These are phyloP conservation scores for Niveomyces coronatus DNA, from an alignment of 2,329 filamentous ascomycete species.

Conservation along the genomic window DNA sequence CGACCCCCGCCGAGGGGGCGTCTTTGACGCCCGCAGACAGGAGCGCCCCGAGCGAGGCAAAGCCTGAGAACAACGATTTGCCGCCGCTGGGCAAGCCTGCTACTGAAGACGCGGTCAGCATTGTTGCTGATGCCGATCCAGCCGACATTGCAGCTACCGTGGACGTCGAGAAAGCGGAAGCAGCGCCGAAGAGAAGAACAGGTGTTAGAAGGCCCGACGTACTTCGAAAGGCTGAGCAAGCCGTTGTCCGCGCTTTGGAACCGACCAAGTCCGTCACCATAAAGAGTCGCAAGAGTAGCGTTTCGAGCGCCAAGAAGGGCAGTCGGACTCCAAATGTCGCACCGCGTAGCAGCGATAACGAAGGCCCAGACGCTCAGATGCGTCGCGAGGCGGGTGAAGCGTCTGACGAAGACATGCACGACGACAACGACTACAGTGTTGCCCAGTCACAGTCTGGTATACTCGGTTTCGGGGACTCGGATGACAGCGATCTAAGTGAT, in stretches of 20 bases:
- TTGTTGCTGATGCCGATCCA: too few species aligned
- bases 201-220: slow-evolving; percentile 47
- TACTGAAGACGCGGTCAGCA: slow-evolving; percentile 12
- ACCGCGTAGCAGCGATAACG: slow-evolving; percentile 29
- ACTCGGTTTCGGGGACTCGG: slow-evolving; percentile 31
- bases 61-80: too few species aligned
- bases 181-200: slow-evolving; percentile 28
- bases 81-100: slow-evolving; percentile 24
- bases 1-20: too few species aligned
- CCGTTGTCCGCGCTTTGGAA: slow-evolving; percentile 40
- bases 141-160: slow-evolving; percentile 24
- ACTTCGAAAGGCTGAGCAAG: slow-evolving; percentile 51
- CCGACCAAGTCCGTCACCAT: slow-evolving; percentile 31
- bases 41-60: slow-evolving; percentile 36
- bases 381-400: slow-evolving; percentile 24
- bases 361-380: slow-evolving; percentile 30
- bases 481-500: slow-evolving; percentile 60
- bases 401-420: slow-evolving; percentile 34
- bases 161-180: slow-evolving; percentile 32
- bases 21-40: too few species aligned
- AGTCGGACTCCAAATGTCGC: slow-evolving; percentile 28
- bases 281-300: slow-evolving; percentile 41
- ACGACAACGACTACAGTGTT: slow-evolving; percentile 20
- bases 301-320: slow-evolving; percentile 39
- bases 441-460: slow-evolving; percentile 13